phyloP scores from a whole-genome alignment of 495 filamentous ascomycete species.

The Tuber microsphaerosporum region DNA sequence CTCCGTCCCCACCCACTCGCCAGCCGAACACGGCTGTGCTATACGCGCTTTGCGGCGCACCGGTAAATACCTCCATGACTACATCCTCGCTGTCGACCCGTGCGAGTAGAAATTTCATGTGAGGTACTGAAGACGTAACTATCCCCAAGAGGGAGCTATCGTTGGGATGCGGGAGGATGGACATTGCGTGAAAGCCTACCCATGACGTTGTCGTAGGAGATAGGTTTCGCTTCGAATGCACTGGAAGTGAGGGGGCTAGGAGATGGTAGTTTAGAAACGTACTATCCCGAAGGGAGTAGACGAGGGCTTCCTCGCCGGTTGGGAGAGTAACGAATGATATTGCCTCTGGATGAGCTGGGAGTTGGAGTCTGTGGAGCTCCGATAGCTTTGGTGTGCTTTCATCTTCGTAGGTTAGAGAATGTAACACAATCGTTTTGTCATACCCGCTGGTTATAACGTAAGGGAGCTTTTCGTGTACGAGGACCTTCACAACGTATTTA shows the following conservation, averaged over 20 bases:
- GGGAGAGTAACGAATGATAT: conserved; percentile 52
- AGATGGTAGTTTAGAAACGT: conserved; percentile 57
- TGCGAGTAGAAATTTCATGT: conserved; percentile 62
- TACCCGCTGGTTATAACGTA: conserved; percentile 61
- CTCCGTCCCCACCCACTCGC: conserved; percentile 57
- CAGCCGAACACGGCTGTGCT: conserved; percentile 60
- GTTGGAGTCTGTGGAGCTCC: conserved; percentile 48
- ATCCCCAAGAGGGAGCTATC: conserved; percentile 55
- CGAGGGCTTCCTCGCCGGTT: conserved; percentile 46
- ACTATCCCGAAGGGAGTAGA: conserved; percentile 56
- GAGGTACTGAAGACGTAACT: conserved; percentile 56
- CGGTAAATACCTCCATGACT: conserved; percentile 53
- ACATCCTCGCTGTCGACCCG: conserved; percentile 58
- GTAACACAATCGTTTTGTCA: conserved; percentile 56
- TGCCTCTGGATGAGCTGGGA: conserved; percentile 58
- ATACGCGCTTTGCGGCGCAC: conserved; percentile 62
- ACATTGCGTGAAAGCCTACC: conserved; percentile 58
- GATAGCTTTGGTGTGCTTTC: conserved; percentile 30
- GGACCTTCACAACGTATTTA: conserved; percentile 58
- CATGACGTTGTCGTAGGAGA: conserved; percentile 60
- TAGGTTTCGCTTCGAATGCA: conserved; percentile 55
- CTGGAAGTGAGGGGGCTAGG: conserved; percentile 44
- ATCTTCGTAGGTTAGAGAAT: conserved; percentile 41
- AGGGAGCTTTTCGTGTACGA: conserved; percentile 35
- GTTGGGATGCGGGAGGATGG: conserved; percentile 52